Evolutionary conservation across 2,329 filamentous ascomycete species (phyloP).

Genomic region (Aspergillus sergii): DNA sequence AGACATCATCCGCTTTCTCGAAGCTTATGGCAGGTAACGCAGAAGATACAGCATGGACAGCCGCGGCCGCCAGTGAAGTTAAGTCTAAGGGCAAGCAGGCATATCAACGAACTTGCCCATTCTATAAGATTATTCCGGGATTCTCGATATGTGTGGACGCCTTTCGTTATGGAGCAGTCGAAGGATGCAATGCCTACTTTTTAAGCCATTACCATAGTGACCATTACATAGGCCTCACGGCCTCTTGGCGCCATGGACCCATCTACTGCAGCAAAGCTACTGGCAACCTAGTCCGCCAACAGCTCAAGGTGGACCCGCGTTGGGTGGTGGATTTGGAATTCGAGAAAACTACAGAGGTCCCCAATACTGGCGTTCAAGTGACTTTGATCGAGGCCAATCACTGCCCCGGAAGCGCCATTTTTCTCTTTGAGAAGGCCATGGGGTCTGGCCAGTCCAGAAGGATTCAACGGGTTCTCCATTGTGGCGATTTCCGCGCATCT

Average conservation of each 20-base stretch:
- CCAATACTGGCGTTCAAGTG: constrained; percentile 77
- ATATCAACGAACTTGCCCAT: constrained; percentile 89
- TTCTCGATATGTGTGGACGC: constrained; percentile 94
- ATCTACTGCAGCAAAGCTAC: constrained; percentile 97
- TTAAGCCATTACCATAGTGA: constrained; percentile 98
- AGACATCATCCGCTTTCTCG: constrained; percentile 73
- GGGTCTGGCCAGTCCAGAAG: constrained; percentile 62
- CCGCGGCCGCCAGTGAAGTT: constrained; percentile 77
- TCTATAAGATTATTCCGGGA: constrained; percentile 97
- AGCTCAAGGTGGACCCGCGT: constrained; percentile 81
- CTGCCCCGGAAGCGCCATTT: constrained; percentile 91
- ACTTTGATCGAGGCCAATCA: constrained; percentile 98
- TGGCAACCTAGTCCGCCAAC: constrained; percentile 82
- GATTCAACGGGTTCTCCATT: constrained; percentile 83
- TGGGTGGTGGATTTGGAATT: constrained; percentile 87
- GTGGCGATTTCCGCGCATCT: constrained; percentile 93
- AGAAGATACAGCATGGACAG: constrained; percentile 87
- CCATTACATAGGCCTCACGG: constrained; percentile 89
- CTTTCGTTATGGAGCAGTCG: constrained; percentile 89
- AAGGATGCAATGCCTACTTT: constrained; percentile 93
- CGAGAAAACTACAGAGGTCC: constrained; percentile 76
- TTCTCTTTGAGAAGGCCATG: constrained; percentile 81
- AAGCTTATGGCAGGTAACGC: constrained; percentile 91
- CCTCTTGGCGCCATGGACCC: constrained; percentile 86
- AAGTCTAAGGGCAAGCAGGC: constrained; percentile 81